Conservation (phyloP, 495 filamentous ascomycete genomes). For the Talaromyces proteolyticus region DNA sequence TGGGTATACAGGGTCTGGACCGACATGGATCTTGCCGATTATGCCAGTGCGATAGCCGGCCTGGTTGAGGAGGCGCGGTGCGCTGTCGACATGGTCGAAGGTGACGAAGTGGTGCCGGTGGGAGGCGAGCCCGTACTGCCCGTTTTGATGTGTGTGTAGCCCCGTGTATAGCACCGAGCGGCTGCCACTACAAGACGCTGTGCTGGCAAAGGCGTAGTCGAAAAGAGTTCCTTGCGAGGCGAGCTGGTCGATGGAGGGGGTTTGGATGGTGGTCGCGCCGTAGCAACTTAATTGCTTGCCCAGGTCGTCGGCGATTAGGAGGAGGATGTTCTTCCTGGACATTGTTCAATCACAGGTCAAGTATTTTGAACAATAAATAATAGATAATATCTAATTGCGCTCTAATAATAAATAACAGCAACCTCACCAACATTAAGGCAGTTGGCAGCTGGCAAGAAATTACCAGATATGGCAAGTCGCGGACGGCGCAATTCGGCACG, state of each 20-base stretch:
- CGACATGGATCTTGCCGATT: slow-evolving; percentile 43
- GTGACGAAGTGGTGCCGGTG: slow-evolving; percentile 27
- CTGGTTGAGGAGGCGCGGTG: slow-evolving; percentile 25
- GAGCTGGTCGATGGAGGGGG: slow-evolving; percentile 31
- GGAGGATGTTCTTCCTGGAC: slow-evolving; percentile 24
- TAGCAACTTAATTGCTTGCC: slow-evolving; percentile 33
- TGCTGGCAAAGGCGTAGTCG: slow-evolving; percentile 32
- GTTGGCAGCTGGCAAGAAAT: no score
- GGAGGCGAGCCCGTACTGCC: slow-evolving; percentile 31
- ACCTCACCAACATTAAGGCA: no score
- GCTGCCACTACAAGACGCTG: slow-evolving; percentile 34
- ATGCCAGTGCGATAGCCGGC: slow-evolving; percentile 35
- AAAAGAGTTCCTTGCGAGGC: slow-evolving; percentile 26
- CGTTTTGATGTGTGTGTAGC: slow-evolving; percentile 39
- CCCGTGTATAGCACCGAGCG: slow-evolving; percentile 38
- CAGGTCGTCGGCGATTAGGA: slow-evolving; percentile 38
- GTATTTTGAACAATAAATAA: neutral
- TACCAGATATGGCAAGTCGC: no score
- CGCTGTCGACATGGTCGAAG: slow-evolving; percentile 34
- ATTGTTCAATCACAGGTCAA: neutral
- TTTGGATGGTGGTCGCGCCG: slow-evolving; percentile 22
- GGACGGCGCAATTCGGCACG: no score
- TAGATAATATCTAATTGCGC: no score
- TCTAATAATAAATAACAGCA: no score
- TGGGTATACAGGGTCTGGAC: slow-evolving; percentile 27